phyloP scores from a whole-genome alignment of 208 protist species.

The Trypanosoma theileri region DNA sequence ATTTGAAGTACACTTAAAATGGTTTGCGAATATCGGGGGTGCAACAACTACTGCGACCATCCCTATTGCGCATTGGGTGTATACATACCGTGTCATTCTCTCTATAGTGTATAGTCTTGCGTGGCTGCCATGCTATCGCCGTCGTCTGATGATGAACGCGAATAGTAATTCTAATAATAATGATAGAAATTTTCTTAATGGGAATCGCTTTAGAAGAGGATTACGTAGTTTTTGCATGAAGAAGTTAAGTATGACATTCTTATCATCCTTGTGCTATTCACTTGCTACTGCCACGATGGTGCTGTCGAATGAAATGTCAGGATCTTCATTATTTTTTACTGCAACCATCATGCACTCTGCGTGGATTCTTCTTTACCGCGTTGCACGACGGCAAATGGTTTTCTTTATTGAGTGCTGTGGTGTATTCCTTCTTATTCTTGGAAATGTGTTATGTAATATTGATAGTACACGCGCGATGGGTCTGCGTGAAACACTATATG shows the following conservation, averaged over 20 bases:
- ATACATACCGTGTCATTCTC: slow-evolving; percentile 16
- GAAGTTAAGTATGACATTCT: slow-evolving; percentile 4
- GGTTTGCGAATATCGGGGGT: slow-evolving; percentile 18
- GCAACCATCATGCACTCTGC: slow-evolving; percentile 19
- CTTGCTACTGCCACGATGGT: slow-evolving; percentile 4
- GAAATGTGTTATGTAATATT: slow-evolving; percentile 28
- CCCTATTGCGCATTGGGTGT: slow-evolving; percentile 24
- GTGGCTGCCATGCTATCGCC: not conserved
- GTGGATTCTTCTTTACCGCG: slow-evolving; percentile 29
- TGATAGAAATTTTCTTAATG: not conserved
- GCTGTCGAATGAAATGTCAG: not conserved
- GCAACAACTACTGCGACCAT: slow-evolving; percentile 6
- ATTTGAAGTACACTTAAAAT: slow-evolving; percentile 27
- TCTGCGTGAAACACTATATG: not conserved
- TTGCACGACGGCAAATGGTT: slow-evolving; percentile 13
- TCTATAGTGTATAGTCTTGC: slow-evolving; percentile 11
- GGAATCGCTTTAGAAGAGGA: not conserved
- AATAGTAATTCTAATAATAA: no score
- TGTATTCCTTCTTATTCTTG: slow-evolving; percentile 16
- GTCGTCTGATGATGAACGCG: no score
- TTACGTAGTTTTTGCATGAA: slow-evolving; percentile 12
- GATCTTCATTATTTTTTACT: slow-evolving; percentile 21
- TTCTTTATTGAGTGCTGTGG: slow-evolving; percentile 23
- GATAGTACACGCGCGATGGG: slow-evolving; percentile 15
- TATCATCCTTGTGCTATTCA: slow-evolving; percentile 9